These are phyloP conservation scores for Galerina marginata DNA, from an alignment of 768 basidiomycete species.

Conservation along the genomic window DNA sequence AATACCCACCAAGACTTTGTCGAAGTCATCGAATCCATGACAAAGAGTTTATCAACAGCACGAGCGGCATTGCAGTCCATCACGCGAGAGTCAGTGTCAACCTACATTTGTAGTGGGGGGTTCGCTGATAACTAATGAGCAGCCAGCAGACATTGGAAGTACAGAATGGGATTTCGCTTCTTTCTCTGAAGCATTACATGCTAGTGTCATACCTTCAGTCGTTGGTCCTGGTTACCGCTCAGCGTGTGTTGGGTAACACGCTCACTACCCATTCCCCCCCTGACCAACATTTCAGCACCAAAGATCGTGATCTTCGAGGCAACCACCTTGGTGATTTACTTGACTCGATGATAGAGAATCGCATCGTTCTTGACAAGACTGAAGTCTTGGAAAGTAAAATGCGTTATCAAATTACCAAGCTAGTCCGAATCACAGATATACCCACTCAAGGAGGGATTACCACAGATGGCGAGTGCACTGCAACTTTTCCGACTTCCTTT, in stretches of 20 bases:
- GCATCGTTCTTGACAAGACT: slow-evolving; percentile 88
- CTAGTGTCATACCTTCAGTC: slow-evolving; percentile 88
- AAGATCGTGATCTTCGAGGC: slow-evolving; percentile 60
- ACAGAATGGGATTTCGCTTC: slow-evolving; percentile 85
- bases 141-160: slow-evolving; percentile 47
- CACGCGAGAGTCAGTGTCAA: slow-evolving; percentile 54
- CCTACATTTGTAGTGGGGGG: slow-evolving; percentile 5
- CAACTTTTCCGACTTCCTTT: slow-evolving; percentile 2
- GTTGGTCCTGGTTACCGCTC: slow-evolving; percentile 73
- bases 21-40: slow-evolving; percentile 59
- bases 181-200: slow-evolving; percentile 86
- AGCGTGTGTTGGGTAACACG: slow-evolving; percentile 70
- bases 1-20: slow-evolving; percentile 31
- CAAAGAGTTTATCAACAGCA: slow-evolving; percentile 62
- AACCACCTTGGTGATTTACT: slow-evolving; percentile 73
- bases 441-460: slow-evolving; percentile 45
- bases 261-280: slow-evolving; percentile 57
- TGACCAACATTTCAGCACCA: slow-evolving; percentile 53
- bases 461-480: slow-evolving; percentile 59
- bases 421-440: slow-evolving; percentile 79
- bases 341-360: slow-evolving; percentile 77
- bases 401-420: slow-evolving; percentile 95
- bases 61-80: slow-evolving; percentile 60
- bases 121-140: slow-evolving; percentile 19
- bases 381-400: slow-evolving; percentile 85